These are phyloP conservation scores for Cryoendolithus antarcticus DNA, from an alignment of 2,329 filamentous ascomycete species.

Conservation along the genomic window DNA sequence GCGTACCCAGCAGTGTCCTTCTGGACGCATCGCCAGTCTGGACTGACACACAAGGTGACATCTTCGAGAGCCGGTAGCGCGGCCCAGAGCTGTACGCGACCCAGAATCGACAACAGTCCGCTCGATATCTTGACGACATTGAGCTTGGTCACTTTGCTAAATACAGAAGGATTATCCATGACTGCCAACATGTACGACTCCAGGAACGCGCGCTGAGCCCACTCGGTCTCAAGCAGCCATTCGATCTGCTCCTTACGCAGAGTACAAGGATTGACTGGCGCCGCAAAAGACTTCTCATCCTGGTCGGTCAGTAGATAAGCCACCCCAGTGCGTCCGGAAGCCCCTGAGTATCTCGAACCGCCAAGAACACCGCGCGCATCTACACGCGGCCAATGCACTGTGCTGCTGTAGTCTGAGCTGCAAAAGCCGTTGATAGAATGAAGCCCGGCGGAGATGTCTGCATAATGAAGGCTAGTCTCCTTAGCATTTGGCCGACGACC, in stretches of 20 bases:
- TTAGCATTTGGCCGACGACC: too few relatives aligned
- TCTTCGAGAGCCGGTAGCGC: conserved; percentile 42
- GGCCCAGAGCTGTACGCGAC: conserved; percentile 49
- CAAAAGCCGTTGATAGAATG: too few relatives aligned
- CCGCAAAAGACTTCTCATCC: conserved; percentile 27
- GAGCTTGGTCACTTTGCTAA: conserved; percentile 44
- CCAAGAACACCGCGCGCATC: too few relatives aligned
- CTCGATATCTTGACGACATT: conserved; percentile 55
- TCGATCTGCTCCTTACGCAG: conserved; percentile 53
- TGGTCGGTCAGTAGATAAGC: too few relatives aligned
- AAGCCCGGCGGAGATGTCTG: too few relatives aligned
- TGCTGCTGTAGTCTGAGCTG: too few relatives aligned
- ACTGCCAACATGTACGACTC: conserved; percentile 55
- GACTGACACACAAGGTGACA: conserved; percentile 49
- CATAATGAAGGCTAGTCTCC: too few relatives aligned
- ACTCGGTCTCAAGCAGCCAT: conserved; percentile 55
- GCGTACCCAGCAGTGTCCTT: conserved; percentile 41
- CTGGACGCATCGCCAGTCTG: conserved; percentile 51
- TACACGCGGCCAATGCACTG: too few relatives aligned
- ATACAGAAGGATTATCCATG: conserved; percentile 46
- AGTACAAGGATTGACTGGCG: conserved; percentile 34
- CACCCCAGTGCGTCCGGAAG: too few relatives aligned
- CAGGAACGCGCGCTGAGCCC: conserved; percentile 58
- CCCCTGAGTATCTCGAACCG: too few relatives aligned
- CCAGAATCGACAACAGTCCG: conserved; percentile 44